Base-by-base conservation (phyloP, 805 yeast species). In the Jamesozyma hellenica region DNA sequence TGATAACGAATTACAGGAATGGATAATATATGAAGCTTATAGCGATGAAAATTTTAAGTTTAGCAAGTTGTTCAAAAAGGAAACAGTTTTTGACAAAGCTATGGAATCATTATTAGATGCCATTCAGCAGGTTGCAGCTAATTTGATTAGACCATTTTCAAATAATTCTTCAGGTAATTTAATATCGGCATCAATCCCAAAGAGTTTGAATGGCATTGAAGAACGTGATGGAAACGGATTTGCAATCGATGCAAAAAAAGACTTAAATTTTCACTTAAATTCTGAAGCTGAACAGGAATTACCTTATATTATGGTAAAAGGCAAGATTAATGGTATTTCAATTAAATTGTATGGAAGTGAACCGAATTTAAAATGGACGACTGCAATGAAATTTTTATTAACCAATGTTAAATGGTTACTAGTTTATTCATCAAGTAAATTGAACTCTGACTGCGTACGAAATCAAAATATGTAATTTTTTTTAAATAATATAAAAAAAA, bases 391-490 rank as follows among this genome's bases (percentile, higher is more conserved):
- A 51, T 82, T 77, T 53, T 65, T 90, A 11, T 63, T 88, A 35
- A 83, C 92, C 0, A 76, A 90, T 51, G 68, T 77, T 25, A 86
- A 85, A 53, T 90, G 95, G 95, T 70, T 90, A 7, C 62, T 88
- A 40, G 80, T 88, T 4, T 86, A 79, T 54, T 75, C 85, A 14
- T 86, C 94, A 2, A 53, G 49, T 34, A 40, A 32, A 35, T 39
- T 50, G 17, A 28, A 40, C 2, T 33, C 41, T 14, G 8, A 8
- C 8, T 8, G 8, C 8, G 8, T 6, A 6, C 5, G 8, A 6
- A 21, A 21, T 21, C 8, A 21, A 8, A 21, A 6, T 21, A 21
- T 21, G 8, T 21, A 21, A 21, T 21, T 5, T 21, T 21, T 21
- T 21, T 21, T 21, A n/a, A n/a, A n/a, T n/a, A n/a, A n/a, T n/a